Percentiles rank a stretch among this genome's conserved stretches.
phyloP scores from a whole-genome alignment of 2,329 filamentous ascomycete genomes.

The Harringtonia aguacate region DNA sequence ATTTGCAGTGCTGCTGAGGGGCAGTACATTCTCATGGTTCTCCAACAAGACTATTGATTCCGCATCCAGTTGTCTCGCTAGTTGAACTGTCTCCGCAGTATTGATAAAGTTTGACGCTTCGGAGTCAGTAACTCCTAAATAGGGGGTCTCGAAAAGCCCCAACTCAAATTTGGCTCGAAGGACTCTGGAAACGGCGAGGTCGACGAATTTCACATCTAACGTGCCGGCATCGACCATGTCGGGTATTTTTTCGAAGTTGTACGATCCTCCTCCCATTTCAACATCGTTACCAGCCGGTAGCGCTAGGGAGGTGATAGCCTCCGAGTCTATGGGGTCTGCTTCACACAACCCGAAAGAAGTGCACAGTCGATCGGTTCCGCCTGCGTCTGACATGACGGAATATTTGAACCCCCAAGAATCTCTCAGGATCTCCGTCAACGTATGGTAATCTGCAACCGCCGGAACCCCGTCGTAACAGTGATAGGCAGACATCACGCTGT shows the following conservation, averaged over 20 bases:
- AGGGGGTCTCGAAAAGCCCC: conserved; percentile 66
- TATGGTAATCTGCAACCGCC: conserved; percentile 51
- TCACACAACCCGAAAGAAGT: conserved; percentile 46
- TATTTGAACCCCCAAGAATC: conserved; percentile 63
- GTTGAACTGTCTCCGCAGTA: conserved; percentile 42
- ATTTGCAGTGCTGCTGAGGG: conserved; percentile 51
- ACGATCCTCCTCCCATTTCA: conserved; percentile 54
- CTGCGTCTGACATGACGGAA: neutral
- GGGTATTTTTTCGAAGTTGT: conserved; percentile 58
- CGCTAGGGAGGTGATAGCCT: conserved; percentile 47
- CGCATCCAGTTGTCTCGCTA: conserved; percentile 52
- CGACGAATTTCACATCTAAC: conserved; percentile 47
- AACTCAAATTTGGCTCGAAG: conserved; percentile 58
- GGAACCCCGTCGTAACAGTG: conserved; percentile 65
- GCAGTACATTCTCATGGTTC: conserved; percentile 42
- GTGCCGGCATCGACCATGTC: conserved; percentile 50
- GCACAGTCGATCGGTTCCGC: neutral
- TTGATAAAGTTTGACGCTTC: conserved; percentile 46
- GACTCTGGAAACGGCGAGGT: conserved; percentile 54
- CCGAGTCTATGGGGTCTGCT: conserved; percentile 48
- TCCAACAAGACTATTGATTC: conserved; percentile 53
- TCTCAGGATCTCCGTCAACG: conserved; percentile 58
- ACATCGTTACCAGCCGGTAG: conserved; percentile 61
- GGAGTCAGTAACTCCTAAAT: conserved; percentile 42
- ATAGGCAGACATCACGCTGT: conserved; percentile 64